Evolutionary conservation across 2,329 filamentous ascomycete genomes (phyloP), one percentile per base, ranked within the genome.

Genomic region (Pezicula neosporulosa): DNA sequence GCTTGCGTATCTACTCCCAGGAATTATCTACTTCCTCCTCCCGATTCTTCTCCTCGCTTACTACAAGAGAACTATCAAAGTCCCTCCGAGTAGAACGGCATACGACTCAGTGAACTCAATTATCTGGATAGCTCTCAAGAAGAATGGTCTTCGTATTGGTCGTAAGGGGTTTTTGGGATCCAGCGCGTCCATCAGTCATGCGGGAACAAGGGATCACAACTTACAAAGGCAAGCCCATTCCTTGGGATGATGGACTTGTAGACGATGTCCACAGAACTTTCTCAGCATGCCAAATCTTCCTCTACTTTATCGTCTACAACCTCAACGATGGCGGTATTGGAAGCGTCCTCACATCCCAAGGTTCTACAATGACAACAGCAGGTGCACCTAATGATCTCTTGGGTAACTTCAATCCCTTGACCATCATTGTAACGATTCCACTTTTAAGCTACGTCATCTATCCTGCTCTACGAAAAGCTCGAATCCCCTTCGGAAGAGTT

Each of bases 181-280:
- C 74, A 6, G 82, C 81, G 51, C 87, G 86, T 70, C 86, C 86
- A 3, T 86, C 81, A 6, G 72, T 74, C 39, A 72, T 88, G 6
- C 70, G 77, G 8, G 71, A 76, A 30, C 68, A 66, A 1, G 67
- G 76, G 58, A 62, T 63, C 18, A 55, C 58, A 15, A 76, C 58
- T 82, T 82, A 52, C 86, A 82, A 81, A 51, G 86, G 86, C 0
- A 38, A 48, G 0, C 90, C 85, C 85, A 90, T 90, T 83, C 85
- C 82, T 0, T 90, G 89, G 60, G 87, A 91, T 55, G 88, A 92
- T 59, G 82, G 80, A 47, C 91, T 87, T 86, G 87, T 92, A 21
- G 87, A 89, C 63, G 85, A 90, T 63, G 82, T 90, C 48, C 77
- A 77, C 49, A 85, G 87, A 68, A 86, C 85, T 55, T 71, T 87